A percentile compares a stretch with the other conserved stretches of the same genome.
Evolutionary conservation across 768 basidiomycete species (phyloP).

Genomic region (Lactarius evosmus): DNA sequence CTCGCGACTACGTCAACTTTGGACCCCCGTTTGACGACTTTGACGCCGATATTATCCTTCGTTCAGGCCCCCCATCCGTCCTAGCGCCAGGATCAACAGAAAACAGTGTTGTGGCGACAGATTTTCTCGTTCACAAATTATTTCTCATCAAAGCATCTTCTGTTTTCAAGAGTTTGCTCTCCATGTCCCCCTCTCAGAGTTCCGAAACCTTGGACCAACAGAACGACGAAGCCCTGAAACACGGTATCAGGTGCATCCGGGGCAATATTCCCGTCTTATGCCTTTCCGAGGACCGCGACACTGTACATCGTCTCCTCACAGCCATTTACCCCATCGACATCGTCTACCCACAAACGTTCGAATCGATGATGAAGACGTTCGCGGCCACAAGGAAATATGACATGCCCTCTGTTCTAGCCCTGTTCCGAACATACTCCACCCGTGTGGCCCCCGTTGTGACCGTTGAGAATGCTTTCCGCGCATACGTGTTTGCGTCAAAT

Average conservation of each 20-base stretch:
- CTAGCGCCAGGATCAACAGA: neutral
- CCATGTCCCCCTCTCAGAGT: no score
- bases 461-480: slow-evolving; percentile 6
- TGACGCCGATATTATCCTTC: slow-evolving; percentile 35
- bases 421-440: slow-evolving; percentile 2
- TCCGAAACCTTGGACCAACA: neutral
- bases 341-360: slow-evolving; percentile 10
- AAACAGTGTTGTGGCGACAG: neutral
- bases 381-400: slow-evolving; percentile 6
- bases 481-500: slow-evolving; percentile 9
- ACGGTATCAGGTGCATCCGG: neutral
- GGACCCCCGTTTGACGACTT: slow-evolving; percentile 46
- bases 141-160: slow-evolving; percentile 17
- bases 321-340: slow-evolving; percentile 17
- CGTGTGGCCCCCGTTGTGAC: neutral
- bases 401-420: slow-evolving; percentile 4
- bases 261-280: slow-evolving; percentile 4
- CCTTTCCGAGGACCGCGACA: slow-evolving; percentile 14
- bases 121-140: slow-evolving; percentile 13
- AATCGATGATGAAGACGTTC: slow-evolving; percentile 14
- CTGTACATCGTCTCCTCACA: slow-evolving; percentile 18
- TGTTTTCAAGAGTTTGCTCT: slow-evolving; percentile 15
- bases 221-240: neutral
- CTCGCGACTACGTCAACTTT: slow-evolving; percentile 30
- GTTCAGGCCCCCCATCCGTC: neutral